Percentiles rank a stretch among this genome's conserved stretches.
Conservation (phyloP, 345 rosid genomes). For the Cardiospermum halicacabum region DNA sequence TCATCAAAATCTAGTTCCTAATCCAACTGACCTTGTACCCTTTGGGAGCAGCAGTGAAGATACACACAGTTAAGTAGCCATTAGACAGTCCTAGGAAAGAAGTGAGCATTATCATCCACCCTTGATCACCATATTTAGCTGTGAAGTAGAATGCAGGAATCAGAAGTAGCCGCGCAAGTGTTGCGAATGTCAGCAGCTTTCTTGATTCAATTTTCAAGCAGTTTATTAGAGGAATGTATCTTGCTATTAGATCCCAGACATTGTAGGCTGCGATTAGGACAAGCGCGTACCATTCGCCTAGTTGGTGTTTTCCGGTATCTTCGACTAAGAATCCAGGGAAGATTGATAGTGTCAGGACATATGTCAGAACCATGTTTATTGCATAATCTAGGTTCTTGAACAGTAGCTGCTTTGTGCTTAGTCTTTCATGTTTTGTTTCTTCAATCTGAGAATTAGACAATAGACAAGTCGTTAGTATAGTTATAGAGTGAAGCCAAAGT, state of each 20-base stretch:
- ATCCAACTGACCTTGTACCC: conserved; percentile 72
- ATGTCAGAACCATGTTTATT: conserved; percentile 54
- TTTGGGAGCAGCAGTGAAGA: conserved; percentile 73
- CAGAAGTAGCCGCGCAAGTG: conserved; percentile 54
- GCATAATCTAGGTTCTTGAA: conserved; percentile 59
- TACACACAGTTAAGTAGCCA: conserved; percentile 81
- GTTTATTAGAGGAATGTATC: conserved; percentile 59
- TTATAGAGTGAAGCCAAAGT: background rate
- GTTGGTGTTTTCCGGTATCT: conserved; percentile 63
- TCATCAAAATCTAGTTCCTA: no score
- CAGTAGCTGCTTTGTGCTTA: conserved; percentile 55
- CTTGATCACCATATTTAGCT: conserved; percentile 49
- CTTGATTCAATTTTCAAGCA: conserved; percentile 67
- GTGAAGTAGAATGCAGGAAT: conserved; percentile 88
- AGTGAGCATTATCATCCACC: conserved; percentile 32
- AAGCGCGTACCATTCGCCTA: conserved; percentile 62
- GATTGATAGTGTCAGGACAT: conserved; percentile 65
- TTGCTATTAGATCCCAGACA: conserved; percentile 55
- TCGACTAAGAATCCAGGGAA: conserved; percentile 86
- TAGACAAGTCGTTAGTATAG: no score
- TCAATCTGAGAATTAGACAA: conserved; percentile 33
- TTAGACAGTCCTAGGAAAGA: conserved; percentile 67
- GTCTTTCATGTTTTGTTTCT: conserved; percentile 35
- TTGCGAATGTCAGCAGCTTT: conserved; percentile 41
- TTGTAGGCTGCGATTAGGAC: conserved; percentile 68